Evolutionary conservation across 2,329 filamentous ascomycete species (phyloP).

Genomic region (Diaporthe sp.): DNA sequence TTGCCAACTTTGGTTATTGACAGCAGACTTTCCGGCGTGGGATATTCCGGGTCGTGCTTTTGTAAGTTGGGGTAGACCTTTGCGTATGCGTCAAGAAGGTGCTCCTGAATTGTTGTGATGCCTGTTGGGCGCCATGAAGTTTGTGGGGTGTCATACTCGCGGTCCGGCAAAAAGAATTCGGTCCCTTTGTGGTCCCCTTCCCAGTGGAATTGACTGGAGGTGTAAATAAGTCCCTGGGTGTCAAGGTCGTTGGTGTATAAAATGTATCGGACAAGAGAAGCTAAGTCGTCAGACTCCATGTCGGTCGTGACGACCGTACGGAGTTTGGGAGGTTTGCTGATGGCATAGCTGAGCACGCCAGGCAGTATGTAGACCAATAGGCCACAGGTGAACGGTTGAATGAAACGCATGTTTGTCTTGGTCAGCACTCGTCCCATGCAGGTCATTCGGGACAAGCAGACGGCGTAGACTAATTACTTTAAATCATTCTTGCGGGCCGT

Average conservation of each 20-base stretch:
- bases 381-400: neutral
- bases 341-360: neutral
- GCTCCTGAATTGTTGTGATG: constrained; percentile 11
- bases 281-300: constrained; percentile 27
- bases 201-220: constrained; percentile 42
- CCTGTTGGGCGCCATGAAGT: constrained; percentile 5
- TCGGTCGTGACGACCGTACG: constrained; percentile 24
- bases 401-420: constrained; percentile 14
- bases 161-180: constrained; percentile 21
- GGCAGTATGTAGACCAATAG: neutral
- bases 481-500: too few relatives aligned
- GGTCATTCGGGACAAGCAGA: too few relatives aligned
- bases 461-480: too few relatives aligned
- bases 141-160: constrained; percentile 17
- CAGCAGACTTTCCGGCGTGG: constrained; percentile 1
- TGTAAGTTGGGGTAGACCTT: neutral
- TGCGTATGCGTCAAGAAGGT: constrained; percentile 6
- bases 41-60: constrained; percentile 3
- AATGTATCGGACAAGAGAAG: constrained; percentile 39
- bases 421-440: too few relatives aligned
- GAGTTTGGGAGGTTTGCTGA: neutral
- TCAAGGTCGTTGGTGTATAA: constrained; percentile 43
- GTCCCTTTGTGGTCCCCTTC: constrained; percentile 42
- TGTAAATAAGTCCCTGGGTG: constrained; percentile 42
- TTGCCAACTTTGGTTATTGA: constrained; percentile 8